These are phyloP conservation scores for Fusarium austroafricanum DNA, from an alignment of 2,329 filamentous ascomycete species.

Conservation along the genomic window DNA sequence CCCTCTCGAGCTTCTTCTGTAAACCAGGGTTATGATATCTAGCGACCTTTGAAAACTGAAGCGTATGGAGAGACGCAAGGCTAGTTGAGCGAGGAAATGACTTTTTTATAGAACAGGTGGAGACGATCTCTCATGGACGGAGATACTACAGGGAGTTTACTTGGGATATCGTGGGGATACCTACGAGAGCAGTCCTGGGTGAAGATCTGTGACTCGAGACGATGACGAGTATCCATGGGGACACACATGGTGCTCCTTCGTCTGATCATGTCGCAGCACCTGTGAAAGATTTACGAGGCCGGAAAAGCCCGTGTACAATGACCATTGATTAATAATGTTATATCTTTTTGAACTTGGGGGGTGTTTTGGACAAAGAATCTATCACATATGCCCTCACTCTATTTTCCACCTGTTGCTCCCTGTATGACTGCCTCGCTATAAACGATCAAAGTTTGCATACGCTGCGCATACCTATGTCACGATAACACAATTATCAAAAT, in stretches of 20 bases:
- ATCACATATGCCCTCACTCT: slow-evolving; percentile 39
- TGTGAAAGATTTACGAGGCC: slow-evolving; percentile 46
- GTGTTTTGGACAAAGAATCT: slow-evolving; percentile 44
- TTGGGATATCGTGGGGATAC: slow-evolving; percentile 19
- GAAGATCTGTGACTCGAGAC: slow-evolving; percentile 12
- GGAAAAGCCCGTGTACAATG: slow-evolving; percentile 56
- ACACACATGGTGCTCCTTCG: slow-evolving; percentile 25
- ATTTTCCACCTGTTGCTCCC: neutral
- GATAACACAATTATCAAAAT: neutral
- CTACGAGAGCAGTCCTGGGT: slow-evolving; percentile 23
- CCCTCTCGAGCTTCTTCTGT: slow-evolving; percentile 93
- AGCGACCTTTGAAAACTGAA: slow-evolving; percentile 5
- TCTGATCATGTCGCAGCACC: slow-evolving; percentile 20
- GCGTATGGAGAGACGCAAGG: slow-evolving; percentile 4
- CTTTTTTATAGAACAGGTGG: slow-evolving; percentile 42
- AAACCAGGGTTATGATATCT: slow-evolving; percentile 50
- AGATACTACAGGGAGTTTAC: slow-evolving; percentile 26
- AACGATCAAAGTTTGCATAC: neutral
- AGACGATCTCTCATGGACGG: slow-evolving; percentile 30
- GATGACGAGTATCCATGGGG: slow-evolving; percentile 21
- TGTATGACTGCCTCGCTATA: neutral
- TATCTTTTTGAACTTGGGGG: slow-evolving; percentile 47
- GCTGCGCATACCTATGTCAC: neutral
- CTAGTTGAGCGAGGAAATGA: slow-evolving; percentile 33
- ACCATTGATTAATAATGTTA: slow-evolving; percentile 57